Evolutionary conservation across 1,284 basidiomycete genomes (phyloP), one percentile per base, ranked within the genome.

Genomic region (Naganishia sp.): DNA sequence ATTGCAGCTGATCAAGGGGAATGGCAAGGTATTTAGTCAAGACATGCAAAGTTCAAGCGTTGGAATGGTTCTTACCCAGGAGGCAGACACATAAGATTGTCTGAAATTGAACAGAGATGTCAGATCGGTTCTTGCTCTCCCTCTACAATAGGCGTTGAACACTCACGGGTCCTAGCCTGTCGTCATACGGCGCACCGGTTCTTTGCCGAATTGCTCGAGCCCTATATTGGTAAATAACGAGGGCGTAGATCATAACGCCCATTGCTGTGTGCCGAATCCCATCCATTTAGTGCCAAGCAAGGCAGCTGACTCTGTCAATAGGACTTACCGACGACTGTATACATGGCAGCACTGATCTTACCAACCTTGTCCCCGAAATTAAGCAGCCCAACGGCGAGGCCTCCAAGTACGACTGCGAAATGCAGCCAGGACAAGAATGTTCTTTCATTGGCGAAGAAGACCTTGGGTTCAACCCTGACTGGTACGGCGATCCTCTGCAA

Each of bases 371-470:
- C 94, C 69, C 94, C 94, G 81, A 97, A 97, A 80, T 96, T 97
- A 71, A 97, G 83, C 68, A 97, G 82, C 21, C 94, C 94, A n/a
- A 97, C 92, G 2, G 93, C 90, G 52, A 97, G 85, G 67, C 94
- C 83, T 52, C 94, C 94, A 16, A 96, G 87, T 66, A 96, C 91
- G 78, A 97, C 92, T 48, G 93, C 92, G 77, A 94, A 94, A 80
- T 94, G 91, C 68, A 94, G 84, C 94, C 94, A 96, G 84, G 92
- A 94, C 55, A 97, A 83, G 81, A 96, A 97, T 3, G 94, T 95
- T 67, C 82, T 80, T 81, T 94, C 92, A 78, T 96, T 96, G 55
- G 94, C 94, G 76, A 96, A 97, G 70, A 61, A 61, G 48, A 81
- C 91, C 77, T 95, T 94, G 54, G 92, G 92, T 80, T 95, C 94